phyloP scores from a whole-genome alignment of 2,329 filamentous ascomycete genomes.

The Epichloe glyceriae region DNA sequence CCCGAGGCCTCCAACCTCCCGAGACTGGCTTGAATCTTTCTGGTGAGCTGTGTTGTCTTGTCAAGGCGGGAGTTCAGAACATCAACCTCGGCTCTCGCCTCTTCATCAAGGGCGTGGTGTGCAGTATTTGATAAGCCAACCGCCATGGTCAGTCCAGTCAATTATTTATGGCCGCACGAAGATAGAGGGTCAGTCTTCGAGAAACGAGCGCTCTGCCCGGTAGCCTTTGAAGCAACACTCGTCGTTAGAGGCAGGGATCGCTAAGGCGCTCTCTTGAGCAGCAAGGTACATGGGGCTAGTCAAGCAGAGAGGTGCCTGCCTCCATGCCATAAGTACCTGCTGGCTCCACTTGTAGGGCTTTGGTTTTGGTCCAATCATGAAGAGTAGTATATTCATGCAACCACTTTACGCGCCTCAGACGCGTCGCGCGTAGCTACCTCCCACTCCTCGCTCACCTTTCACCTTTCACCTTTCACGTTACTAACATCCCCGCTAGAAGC shows the following conservation, averaged over 20 bases:
- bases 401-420: constrained; percentile 4
- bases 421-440: constrained; percentile 1
- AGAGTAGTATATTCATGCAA: neutral
- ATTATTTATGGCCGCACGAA: neutral
- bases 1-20: constrained; percentile 75
- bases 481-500: neutral
- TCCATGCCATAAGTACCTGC: neutral
- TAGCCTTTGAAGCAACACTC: too few relatives aligned
- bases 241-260: too few relatives aligned
- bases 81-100: constrained; percentile 56
- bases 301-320: neutral
- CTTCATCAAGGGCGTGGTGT: constrained; percentile 46
- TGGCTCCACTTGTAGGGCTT: too few relatives aligned
- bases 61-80: constrained; percentile 64
- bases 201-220: too few relatives aligned
- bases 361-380: too few relatives aligned
- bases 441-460: neutral
- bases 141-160: constrained; percentile 27
- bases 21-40: constrained; percentile 86
- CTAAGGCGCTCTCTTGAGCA: too few relatives aligned
- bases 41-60: constrained; percentile 85
- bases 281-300: too few relatives aligned
- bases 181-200: neutral
- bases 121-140: constrained; percentile 33
- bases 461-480: neutral